These are phyloP conservation scores for Claviceps sp. DNA, from an alignment of 2,329 filamentous ascomycete genomes.

Conservation along the genomic window DNA sequence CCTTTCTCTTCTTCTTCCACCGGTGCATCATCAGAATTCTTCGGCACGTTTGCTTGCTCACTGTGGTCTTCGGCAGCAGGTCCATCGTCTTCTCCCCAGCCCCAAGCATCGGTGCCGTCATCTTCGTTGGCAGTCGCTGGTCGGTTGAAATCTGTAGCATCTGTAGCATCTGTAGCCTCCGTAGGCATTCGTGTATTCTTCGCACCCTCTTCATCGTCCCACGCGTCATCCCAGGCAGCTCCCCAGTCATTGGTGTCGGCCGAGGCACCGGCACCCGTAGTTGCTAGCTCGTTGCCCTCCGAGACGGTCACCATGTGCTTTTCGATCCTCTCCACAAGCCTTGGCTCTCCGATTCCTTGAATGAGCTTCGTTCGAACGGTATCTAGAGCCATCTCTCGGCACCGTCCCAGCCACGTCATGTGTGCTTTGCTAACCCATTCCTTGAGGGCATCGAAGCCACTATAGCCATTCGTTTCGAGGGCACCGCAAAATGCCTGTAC, in stretches of 20 bases:
- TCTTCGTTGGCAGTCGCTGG: constrained; percentile 16
- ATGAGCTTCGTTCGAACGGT: constrained; percentile 57
- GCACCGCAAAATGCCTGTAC: constrained; percentile 50
- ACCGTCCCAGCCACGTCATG: constrained; percentile 72
- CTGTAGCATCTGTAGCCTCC: constrained; percentile 8
- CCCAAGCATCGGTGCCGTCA: constrained; percentile 58
- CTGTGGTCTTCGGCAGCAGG: constrained; percentile 14
- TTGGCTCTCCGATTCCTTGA: constrained; percentile 50
- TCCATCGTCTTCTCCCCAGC: constrained; percentile 57
- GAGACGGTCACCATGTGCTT: constrained; percentile 60
- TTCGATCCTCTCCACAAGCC: constrained; percentile 70
- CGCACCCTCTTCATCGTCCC: constrained; percentile 55
- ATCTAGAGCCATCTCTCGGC: constrained; percentile 67
- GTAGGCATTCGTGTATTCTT: constrained; percentile 6
- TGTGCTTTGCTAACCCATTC: constrained; percentile 75
- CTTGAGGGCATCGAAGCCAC: constrained; percentile 46
- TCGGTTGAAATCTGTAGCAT: constrained; percentile 5
- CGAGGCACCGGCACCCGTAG: constrained; percentile 33
- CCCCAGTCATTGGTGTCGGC: constrained; percentile 52
- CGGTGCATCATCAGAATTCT: not conserved
- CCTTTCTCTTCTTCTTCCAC: constrained; percentile 2
- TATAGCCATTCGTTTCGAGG: constrained; percentile 51
- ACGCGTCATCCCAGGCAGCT: constrained; percentile 65
- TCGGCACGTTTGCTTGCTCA: constrained; percentile 3
- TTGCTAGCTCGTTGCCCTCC: constrained; percentile 51